Evolutionary conservation across 2,329 filamentous ascomycete genomes (phyloP).

Genomic region (Fusarium buharicum): DNA sequence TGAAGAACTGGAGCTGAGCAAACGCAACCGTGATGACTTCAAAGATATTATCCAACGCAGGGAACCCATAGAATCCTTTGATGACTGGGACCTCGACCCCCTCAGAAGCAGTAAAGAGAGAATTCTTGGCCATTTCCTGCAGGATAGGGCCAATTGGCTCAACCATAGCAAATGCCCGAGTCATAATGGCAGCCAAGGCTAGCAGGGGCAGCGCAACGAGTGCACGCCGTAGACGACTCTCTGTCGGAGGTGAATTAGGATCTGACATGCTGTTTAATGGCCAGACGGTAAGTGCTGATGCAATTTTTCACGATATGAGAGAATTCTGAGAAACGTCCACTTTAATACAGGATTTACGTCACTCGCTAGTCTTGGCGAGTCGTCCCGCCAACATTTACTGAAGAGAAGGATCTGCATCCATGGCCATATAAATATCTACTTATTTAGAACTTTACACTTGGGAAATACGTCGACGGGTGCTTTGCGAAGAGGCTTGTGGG

Average conservation of each 20-base stretch:
- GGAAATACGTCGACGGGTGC: neutral
- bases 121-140: constrained; percentile 12
- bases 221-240: constrained; percentile 28
- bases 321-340: constrained; percentile 1
- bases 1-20: constrained; percentile 41
- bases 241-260: neutral
- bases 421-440: too few relatives aligned
- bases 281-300: neutral
- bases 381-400: too few relatives aligned
- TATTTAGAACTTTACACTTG: neutral
- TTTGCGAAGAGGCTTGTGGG: too few relatives aligned
- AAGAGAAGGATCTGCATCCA: too few relatives aligned
- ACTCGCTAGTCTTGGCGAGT: too few relatives aligned
- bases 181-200: constrained; percentile 33
- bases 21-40: constrained; percentile 36
- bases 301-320: neutral
- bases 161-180: constrained; percentile 33
- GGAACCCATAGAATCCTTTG: constrained; percentile 37
- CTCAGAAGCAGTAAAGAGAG: constrained; percentile 5
- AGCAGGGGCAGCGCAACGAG: constrained; percentile 39
- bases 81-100: constrained; percentile 20
- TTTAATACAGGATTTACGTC: neutral
- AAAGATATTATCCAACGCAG: constrained; percentile 37
- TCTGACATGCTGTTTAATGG: neutral
- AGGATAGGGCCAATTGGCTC: constrained; percentile 28